These are phyloP conservation scores for Tuber brumale DNA, from an alignment of 495 filamentous ascomycete species.

Conservation along the genomic window DNA sequence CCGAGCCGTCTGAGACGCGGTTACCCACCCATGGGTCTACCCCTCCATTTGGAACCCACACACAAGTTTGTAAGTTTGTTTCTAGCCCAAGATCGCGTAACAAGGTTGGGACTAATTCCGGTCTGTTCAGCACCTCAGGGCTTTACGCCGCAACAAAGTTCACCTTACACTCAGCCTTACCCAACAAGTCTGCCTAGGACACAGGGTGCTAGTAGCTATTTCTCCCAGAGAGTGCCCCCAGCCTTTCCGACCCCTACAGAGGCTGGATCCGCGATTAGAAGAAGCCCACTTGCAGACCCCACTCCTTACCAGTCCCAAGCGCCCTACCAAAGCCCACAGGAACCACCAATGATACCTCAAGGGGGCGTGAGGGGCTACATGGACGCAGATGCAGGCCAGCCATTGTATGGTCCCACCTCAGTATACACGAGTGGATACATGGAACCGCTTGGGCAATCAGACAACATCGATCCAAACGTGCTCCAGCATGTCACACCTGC, in stretches of 20 bases:
- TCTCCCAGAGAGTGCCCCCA: background rate
- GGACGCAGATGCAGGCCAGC: background rate
- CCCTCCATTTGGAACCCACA: background rate
- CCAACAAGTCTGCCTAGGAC: slow-evolving; percentile 16
- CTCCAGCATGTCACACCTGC: slow-evolving; percentile 12
- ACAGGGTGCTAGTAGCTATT: slow-evolving; percentile 18
- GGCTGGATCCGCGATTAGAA: background rate
- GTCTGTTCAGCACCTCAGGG: slow-evolving; percentile 9
- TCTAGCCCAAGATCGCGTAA: background rate
- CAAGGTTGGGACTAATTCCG: background rate
- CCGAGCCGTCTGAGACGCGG: slow-evolving; percentile 2
- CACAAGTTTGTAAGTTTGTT: background rate
- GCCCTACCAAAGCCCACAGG: slow-evolving; percentile 16
- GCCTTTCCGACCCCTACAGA: background rate
- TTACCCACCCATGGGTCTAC: background rate
- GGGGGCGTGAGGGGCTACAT: background rate
- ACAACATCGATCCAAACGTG: slow-evolving; percentile 23
- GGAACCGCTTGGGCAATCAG: slow-evolving; percentile 6
- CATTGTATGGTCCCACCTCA: background rate
- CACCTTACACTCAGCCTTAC: slow-evolving; percentile 10
- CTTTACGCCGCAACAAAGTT: slow-evolving; percentile 12
- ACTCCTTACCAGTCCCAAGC: slow-evolving; percentile 11
- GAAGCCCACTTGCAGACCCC: slow-evolving; percentile 13
- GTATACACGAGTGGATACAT: slow-evolving; percentile 3
- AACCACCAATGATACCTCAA: background rate